These are phyloP conservation scores for Didymella lethalis DNA, from an alignment of 2,329 filamentous ascomycete species.

Conservation along the genomic window DNA sequence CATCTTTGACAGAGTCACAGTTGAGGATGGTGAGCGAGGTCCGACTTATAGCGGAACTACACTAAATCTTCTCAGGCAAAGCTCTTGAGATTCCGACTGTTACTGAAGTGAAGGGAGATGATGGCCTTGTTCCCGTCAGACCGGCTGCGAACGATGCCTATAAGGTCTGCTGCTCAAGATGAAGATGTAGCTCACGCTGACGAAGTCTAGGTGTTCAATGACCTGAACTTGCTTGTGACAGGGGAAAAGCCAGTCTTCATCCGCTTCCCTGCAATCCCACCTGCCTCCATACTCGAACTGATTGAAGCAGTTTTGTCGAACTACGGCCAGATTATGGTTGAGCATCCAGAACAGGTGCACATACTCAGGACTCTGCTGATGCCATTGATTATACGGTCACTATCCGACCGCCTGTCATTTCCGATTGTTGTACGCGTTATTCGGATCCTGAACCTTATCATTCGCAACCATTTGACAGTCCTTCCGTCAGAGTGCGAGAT, in stretches of 20 bases:
- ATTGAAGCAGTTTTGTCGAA: constrained; percentile 90
- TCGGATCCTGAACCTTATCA: constrained; percentile 81
- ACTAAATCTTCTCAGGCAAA: constrained; percentile 37
- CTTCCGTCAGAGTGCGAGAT: constrained; percentile 83
- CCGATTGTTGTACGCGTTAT: constrained; percentile 82
- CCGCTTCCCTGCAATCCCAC: constrained; percentile 76
- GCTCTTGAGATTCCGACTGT: constrained; percentile 64
- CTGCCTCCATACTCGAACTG: constrained; percentile 86
- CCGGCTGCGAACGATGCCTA: constrained; percentile 86
- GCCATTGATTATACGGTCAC: constrained; percentile 78
- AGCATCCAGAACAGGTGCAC: constrained; percentile 81
- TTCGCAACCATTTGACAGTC: constrained; percentile 78
- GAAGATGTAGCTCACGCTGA: constrained; percentile 16
- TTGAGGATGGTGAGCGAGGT: constrained; percentile 72
- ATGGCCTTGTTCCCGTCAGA: constrained; percentile 71
- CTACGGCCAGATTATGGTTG: constrained; percentile 79
- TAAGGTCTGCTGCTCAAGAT: constrained; percentile 58
- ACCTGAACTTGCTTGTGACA: constrained; percentile 87
- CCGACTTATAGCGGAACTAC: neutral
- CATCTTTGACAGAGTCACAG: constrained; percentile 88
- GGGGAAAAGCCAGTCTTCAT: constrained; percentile 84
- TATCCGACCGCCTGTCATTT: constrained; percentile 82
- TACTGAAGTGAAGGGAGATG: constrained; percentile 72
- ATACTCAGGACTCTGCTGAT: constrained; percentile 80
- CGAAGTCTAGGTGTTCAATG: constrained; percentile 75